Evolutionary conservation across 2,329 filamentous ascomycete genomes (phyloP), one percentile per base, ranked within the genome.

Genomic region (Byssochlamys sp.): DNA sequence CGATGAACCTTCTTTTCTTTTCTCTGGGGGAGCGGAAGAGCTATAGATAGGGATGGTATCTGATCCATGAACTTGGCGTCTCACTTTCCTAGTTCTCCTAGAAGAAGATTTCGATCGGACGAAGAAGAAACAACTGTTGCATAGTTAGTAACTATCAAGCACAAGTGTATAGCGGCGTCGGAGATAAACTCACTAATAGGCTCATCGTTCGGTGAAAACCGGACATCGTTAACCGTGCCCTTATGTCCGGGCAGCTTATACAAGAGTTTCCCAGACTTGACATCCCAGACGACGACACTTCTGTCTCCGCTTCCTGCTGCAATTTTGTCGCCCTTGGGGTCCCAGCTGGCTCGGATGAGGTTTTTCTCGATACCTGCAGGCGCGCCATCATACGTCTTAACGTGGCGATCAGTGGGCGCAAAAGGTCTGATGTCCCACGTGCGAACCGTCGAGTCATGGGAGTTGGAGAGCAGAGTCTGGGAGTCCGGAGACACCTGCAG

Each of bases 371-470:
- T 74, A 0, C 91, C 91, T 35, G 84, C 81, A 10, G 88, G 87
- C 0, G 92, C 92, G n/a, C 94, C 94, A 66, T 97, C 92, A 71
- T 94, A 96, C 0, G 90, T 95, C 67, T 85, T 84, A 59, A 97
- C 84, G 59, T 90, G 86, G 62, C 94, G 82, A 70, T 96, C 89
- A 0, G 87, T 85, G 0, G 94, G 90, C 5, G 94, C 92, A 75
- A 97, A 99, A 0, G 94, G 92, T 64, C 92, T 83, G 55, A 99
- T 89, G 70, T 99, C 92, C 94, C 94, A 99, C 19, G 91, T 96
- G 66, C 89, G 84, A 39, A 91, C 94, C 0, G 92, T 96, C 24
- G 89, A 91, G 73, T 99, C 94, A 80, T 96, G 94, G 6, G 90
- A 87, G 67, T 95, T 94, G 1, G 92, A 97, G 3, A 96, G 78